Evolutionary conservation across 129 eudicot genomes (phyloP), one percentile per base, ranked within the genome.

Genomic region (Kitagawia praeruptora): DNA sequence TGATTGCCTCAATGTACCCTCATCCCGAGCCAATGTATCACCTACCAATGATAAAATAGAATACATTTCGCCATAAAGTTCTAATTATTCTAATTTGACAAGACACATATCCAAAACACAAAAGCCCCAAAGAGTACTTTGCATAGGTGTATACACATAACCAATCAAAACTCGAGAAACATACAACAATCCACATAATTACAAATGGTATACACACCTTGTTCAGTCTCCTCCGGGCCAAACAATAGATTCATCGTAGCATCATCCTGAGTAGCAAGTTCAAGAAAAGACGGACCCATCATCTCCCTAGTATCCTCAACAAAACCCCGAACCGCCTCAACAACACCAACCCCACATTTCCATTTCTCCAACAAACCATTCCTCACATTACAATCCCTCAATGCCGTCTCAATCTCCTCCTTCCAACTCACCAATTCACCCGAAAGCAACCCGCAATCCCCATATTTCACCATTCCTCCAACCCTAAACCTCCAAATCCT

Each of bases 271-370:
- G 25, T 47, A 46, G 85, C 86, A 73, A 83, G 5, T 69, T 92
- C 96, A 45, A 92, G 83, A 88, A 95, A 92, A 0, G 96, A 79
- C 15, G 96, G 96, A 15, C 94, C 96, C 88, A 87, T 81, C 27
- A 39, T 75, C 66, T 76, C 88, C 76, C 78, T 84, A 8, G 78
- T 96, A 42, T 92, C 94, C 5, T 49, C 72, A n/a, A 95, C 77
- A 78, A 86, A 92, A 49, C 53, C 70, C 25, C 72, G 58, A 74
- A 94, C 84, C 3, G 72, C 80, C 79, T 87, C 87, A 28, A 83
- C 76, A 10, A 80, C 90, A 75, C 85, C 84, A 77, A 84, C 34
- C 2, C 61, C 69, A 9, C 86, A 27, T 63, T 67, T 34, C 73
- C 76, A 78, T 87, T 63, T 86, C 75, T 27, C 51, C 73, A 82